Conservation (phyloP, 768 basidiomycete genomes). For the Auricularia sp. region DNA sequence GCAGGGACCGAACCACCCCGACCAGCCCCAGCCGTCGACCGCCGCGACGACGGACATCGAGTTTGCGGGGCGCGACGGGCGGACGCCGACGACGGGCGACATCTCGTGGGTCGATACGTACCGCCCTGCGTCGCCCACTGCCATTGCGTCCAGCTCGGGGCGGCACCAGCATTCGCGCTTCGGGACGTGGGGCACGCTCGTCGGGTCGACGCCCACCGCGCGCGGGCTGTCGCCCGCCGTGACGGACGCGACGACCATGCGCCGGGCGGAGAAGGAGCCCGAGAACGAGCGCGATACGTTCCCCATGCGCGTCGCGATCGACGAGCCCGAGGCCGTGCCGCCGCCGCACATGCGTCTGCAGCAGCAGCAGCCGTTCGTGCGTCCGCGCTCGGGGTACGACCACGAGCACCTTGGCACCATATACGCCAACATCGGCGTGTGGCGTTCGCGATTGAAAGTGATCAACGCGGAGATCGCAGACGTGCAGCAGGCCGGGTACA, state of each 20-base stretch:
- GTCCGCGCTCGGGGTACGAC: constrained; percentile 61
- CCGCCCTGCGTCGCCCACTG: not conserved
- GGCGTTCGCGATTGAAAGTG: constrained; percentile 57
- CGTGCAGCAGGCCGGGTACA: constrained; percentile 54
- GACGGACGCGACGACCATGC: not conserved
- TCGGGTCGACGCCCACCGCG: not conserved
- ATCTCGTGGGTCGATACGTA: not conserved
- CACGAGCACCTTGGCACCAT: constrained; percentile 55
- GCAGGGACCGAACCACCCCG: not conserved
- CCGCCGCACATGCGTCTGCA: constrained; percentile 59
- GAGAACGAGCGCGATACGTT: constrained; percentile 7
- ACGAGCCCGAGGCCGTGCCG: constrained; percentile 27
- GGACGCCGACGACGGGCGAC: not conserved
- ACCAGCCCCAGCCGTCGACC: not conserved
- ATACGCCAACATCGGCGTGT: constrained; percentile 59
- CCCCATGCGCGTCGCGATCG: constrained; percentile 7
- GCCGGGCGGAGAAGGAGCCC: constrained; percentile 1
- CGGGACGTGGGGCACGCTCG: not conserved
- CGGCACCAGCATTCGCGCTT: not conserved
- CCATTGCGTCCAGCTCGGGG: not conserved
- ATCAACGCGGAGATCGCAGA: constrained; percentile 69
- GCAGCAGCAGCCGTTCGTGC: constrained; percentile 57
- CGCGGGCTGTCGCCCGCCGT: not conserved
- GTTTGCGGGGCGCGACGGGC: not conserved
- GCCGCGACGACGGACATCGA: not conserved